These are phyloP conservation scores for Oxyria digyna DNA, from an alignment of 148 eudicot species.

Conservation along the genomic window DNA sequence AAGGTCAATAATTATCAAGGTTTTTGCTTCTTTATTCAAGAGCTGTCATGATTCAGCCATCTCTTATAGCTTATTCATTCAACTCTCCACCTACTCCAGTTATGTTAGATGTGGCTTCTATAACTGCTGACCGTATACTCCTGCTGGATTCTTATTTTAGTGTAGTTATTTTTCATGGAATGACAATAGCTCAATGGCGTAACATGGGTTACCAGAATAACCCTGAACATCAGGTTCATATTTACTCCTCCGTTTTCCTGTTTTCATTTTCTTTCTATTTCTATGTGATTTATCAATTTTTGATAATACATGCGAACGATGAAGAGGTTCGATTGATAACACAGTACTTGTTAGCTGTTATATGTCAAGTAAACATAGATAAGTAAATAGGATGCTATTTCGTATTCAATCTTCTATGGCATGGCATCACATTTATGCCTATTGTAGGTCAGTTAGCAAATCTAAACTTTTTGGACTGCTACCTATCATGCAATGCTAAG, in stretches of 20 bases:
- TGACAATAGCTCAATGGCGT: constrained; percentile 95
- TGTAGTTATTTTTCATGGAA: constrained; percentile 90
- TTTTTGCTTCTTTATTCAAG: too few relatives aligned
- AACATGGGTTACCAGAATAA: constrained; percentile 87
- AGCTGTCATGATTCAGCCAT: constrained; percentile 90
- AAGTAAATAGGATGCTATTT: background rate
- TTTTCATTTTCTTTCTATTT: background rate
- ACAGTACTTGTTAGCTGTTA: background rate
- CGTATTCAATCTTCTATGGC: background rate
- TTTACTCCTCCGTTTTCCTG: background rate
- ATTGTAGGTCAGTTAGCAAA: background rate
- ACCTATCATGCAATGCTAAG: background rate
- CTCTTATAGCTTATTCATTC: constrained; percentile 79
- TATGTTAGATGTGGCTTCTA: constrained; percentile 75
- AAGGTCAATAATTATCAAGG: too few relatives aligned
- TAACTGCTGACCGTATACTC: constrained; percentile 76
- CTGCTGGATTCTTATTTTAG: constrained; percentile 85
- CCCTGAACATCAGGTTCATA: constrained; percentile 68
- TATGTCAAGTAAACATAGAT: background rate
- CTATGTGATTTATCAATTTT: background rate
- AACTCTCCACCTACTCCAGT: constrained; percentile 72
- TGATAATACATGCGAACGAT: background rate
- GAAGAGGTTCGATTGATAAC: background rate
- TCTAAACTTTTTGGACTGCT: background rate
- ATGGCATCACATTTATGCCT: background rate